Percentiles rank a stretch among this genome's conserved stretches.
These are phyloP conservation scores for Phallus indusiatus DNA, from an alignment of 768 basidiomycete genomes.

Conservation along the genomic window DNA sequence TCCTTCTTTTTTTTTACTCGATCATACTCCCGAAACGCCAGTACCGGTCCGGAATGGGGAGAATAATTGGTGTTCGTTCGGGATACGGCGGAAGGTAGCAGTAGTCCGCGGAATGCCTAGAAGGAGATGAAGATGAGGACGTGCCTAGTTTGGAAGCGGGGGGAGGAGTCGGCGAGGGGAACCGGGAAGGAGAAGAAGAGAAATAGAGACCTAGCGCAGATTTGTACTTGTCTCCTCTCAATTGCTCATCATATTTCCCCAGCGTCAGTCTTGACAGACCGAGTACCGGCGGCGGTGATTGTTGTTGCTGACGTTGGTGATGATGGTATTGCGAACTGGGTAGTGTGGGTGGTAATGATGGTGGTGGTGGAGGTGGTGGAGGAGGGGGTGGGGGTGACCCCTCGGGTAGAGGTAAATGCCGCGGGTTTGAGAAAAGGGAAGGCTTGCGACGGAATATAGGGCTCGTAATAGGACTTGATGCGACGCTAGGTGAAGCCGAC, in stretches of 20 bases:
- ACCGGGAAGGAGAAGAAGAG: background rate
- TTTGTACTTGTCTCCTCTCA: background rate
- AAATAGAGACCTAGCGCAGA: constrained; percentile 1
- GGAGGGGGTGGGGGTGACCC: background rate
- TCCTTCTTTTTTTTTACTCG: background rate
- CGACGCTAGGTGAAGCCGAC: background rate
- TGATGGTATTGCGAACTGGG: too few species aligned
- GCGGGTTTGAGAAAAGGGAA: constrained; percentile 1
- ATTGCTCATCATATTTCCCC: background rate
- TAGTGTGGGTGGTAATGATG: background rate
- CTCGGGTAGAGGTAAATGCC: constrained; percentile 1
- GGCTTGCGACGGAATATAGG: constrained; percentile 1
- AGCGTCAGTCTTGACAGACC: background rate
- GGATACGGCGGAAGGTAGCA: constrained; percentile 4
- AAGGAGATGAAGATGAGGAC: background rate
- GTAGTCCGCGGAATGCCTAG: background rate
- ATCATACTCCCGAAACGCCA: constrained; percentile 6
- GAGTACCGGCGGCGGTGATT: background rate
- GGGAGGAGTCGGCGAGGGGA: background rate
- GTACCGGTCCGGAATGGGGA: constrained; percentile 5
- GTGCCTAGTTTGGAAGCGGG: background rate
- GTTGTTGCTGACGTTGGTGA: background rate
- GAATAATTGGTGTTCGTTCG: constrained; percentile 3
- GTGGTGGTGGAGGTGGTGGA: background rate
- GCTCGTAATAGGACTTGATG: constrained; percentile 2